phyloP scores from a whole-genome alignment of 2,329 filamentous ascomycete genomes.

The Colletotrichum orchidophilum region DNA sequence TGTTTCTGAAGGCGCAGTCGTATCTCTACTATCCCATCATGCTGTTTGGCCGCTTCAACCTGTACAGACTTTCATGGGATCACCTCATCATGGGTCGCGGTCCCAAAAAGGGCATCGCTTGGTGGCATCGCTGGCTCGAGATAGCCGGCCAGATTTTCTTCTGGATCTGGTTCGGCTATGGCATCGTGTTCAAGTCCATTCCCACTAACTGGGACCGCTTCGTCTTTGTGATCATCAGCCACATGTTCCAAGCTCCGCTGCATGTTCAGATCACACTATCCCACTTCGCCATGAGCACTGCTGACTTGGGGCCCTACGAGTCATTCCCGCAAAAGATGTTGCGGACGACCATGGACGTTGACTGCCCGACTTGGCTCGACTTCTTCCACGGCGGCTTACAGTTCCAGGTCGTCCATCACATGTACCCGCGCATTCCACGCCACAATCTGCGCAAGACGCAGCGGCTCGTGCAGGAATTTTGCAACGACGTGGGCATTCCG shows the following conservation, averaged over 20 bases:
- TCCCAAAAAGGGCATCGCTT: conserved; percentile 78
- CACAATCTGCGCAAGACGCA: conserved; percentile 84
- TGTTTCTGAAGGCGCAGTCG: conserved; percentile 78
- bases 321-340: conserved; percentile 93
- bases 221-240: conserved; percentile 80
- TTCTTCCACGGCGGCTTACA: conserved; percentile 90
- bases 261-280: conserved; percentile 92
- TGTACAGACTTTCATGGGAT: conserved; percentile 84
- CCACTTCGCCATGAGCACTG: conserved; percentile 93
- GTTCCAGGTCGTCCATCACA: conserved; percentile 88
- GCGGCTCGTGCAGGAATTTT: conserved; percentile 82
- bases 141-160: conserved; percentile 80
- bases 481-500: conserved; percentile 81
- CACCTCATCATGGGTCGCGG: conserved; percentile 77
- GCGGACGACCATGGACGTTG: conserved; percentile 92
- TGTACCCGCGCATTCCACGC: conserved; percentile 84
- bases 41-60: conserved; percentile 84
- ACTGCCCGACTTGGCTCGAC: conserved; percentile 88
- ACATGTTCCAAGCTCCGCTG: conserved; percentile 81
- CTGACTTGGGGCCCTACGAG: conserved; percentile 83
- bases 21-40: conserved; percentile 87
- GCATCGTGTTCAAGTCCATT: conserved; percentile 77
- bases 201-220: conserved; percentile 76
- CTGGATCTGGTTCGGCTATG: conserved; percentile 88
- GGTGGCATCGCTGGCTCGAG: conserved; percentile 88